A percentile compares a stretch with the other conserved stretches of the same genome.
These are phyloP conservation scores for Dioscorea cayenensis DNA, from an alignment of 116 monocot genomes.

Conservation along the genomic window DNA sequence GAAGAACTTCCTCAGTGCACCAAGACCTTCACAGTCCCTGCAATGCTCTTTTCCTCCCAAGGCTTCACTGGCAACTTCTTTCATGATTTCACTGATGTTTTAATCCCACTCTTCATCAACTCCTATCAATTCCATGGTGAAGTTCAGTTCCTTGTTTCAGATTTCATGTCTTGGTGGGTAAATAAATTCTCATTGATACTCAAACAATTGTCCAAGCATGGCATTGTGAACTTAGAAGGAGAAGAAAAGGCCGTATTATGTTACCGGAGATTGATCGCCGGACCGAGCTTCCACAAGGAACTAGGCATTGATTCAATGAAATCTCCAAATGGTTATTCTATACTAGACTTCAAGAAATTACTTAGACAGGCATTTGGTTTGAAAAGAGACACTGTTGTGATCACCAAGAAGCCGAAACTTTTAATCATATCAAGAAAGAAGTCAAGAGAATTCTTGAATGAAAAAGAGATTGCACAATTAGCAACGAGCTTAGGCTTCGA, in stretches of 20 bases:
- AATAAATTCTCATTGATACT: conserved; percentile 36
- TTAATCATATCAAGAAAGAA: conserved; percentile 29
- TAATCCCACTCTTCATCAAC: conserved; percentile 60
- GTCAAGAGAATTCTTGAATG: conserved; percentile 29
- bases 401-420: conserved; percentile 11
- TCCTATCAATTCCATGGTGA: conserved; percentile 39
- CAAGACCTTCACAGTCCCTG: conserved; percentile 32
- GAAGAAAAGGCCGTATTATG: conserved; percentile 12
- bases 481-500: conserved; percentile 31
- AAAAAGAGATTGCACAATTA: conserved; percentile 20
- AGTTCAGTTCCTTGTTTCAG: conserved; percentile 63
- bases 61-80: conserved; percentile 77
- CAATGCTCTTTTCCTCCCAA: conserved; percentile 46
- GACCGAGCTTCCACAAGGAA: conserved; percentile 25
- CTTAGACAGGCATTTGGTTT: conserved; percentile 20
- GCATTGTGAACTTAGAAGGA: conserved; percentile 28
- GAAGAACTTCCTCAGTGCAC: conserved; percentile 31
- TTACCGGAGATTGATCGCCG: conserved; percentile 16
- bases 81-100: conserved; percentile 83
- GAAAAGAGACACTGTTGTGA: conserved; percentile 6
- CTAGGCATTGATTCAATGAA: conserved; percentile 11
- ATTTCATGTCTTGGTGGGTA: conserved; percentile 55
- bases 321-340: conserved; percentile 11
- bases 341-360: conserved; percentile 19
- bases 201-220: conserved; percentile 34